Conservation (phyloP, 2,329 filamentous ascomycete genomes). For the Nothophoma quercina region DNA sequence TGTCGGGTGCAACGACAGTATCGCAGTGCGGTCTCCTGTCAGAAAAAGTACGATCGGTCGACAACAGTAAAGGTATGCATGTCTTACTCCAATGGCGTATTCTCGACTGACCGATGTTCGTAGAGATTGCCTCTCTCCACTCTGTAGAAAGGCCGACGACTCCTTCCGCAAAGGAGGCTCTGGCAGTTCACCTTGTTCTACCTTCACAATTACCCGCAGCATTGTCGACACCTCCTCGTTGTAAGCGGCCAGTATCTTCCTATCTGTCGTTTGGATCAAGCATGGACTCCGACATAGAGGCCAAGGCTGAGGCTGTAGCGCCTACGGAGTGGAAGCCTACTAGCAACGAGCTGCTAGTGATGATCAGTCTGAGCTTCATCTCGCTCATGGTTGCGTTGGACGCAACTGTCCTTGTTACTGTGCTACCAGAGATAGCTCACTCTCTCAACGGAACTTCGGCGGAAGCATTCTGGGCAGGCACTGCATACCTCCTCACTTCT, state of each 20-base stretch:
- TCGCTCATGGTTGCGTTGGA: conserved; percentile 43
- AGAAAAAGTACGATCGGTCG: neutral
- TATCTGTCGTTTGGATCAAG: conserved; percentile 6
- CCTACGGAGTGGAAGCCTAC: conserved; percentile 21
- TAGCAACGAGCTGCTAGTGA: conserved; percentile 33
- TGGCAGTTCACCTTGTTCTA: neutral
- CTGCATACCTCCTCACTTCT: conserved; percentile 71
- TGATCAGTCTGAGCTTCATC: conserved; percentile 38
- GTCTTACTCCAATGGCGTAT: neutral
- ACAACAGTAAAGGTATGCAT: conserved; percentile 7
- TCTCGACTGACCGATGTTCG: conserved; percentile 1
- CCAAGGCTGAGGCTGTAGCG: conserved; percentile 10
- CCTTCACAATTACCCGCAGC: neutral
- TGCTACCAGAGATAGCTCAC: conserved; percentile 35
- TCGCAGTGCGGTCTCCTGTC: neutral
- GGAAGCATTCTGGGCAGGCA: conserved; percentile 75
- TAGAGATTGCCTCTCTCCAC: neutral
- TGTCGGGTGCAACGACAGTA: neutral
- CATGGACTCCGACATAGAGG: conserved; percentile 21
- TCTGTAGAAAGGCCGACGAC: conserved; percentile 8
- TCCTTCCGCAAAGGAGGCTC: neutral
- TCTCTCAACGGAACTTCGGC: conserved; percentile 33
- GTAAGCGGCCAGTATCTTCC: conserved; percentile 3
- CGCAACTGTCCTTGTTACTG: conserved; percentile 39
- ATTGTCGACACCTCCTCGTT: neutral